These are phyloP conservation scores for Cercospora janseana DNA, from an alignment of 2,329 filamentous ascomycete species.

Conservation along the genomic window DNA sequence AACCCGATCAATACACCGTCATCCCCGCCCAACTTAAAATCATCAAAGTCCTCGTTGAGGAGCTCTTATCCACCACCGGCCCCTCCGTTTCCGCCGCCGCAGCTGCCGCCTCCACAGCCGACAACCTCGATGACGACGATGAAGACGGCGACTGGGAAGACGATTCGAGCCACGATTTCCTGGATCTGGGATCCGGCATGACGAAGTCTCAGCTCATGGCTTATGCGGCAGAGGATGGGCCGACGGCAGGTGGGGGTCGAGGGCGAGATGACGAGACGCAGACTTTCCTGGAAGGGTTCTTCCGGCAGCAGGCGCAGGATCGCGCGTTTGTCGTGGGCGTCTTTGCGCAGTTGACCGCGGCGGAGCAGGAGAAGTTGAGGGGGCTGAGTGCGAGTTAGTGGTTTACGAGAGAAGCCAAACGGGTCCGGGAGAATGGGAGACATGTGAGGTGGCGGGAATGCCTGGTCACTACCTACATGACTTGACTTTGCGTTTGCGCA, in stretches of 20 bases:
- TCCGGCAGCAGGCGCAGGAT: constrained; percentile 57
- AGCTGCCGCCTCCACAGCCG: constrained; percentile 60
- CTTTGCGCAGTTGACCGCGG: constrained; percentile 53
- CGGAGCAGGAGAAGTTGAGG: constrained; percentile 55
- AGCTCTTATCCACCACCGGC: constrained; percentile 78
- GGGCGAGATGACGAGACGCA: constrained; percentile 89
- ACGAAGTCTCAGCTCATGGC: constrained; percentile 74
- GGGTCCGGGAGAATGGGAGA: too few relatives aligned
- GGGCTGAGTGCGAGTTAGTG: constrained; percentile 34
- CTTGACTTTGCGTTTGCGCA: too few relatives aligned
- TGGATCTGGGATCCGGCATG: constrained; percentile 66
- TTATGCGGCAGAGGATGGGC: constrained; percentile 57
- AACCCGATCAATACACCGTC: constrained; percentile 85
- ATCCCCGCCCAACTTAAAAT: constrained; percentile 91
- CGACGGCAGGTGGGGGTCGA: constrained; percentile 53
- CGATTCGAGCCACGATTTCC: constrained; percentile 63
- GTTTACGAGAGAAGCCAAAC: too few relatives aligned
- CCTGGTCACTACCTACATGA: too few relatives aligned
- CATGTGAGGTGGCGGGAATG: too few relatives aligned
- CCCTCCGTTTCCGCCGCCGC: constrained; percentile 53
- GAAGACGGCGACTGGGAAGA: constrained; percentile 81
- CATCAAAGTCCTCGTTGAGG: constrained; percentile 90
- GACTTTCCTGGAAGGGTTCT: constrained; percentile 78
- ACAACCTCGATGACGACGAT: constrained; percentile 63
- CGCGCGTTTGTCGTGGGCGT: constrained; percentile 56